Percentiles rank a stretch among this genome's conserved stretches.
phyloP scores from a whole-genome alignment of 2,329 filamentous ascomycete genomes.

The Trichoderma hamatum region DNA sequence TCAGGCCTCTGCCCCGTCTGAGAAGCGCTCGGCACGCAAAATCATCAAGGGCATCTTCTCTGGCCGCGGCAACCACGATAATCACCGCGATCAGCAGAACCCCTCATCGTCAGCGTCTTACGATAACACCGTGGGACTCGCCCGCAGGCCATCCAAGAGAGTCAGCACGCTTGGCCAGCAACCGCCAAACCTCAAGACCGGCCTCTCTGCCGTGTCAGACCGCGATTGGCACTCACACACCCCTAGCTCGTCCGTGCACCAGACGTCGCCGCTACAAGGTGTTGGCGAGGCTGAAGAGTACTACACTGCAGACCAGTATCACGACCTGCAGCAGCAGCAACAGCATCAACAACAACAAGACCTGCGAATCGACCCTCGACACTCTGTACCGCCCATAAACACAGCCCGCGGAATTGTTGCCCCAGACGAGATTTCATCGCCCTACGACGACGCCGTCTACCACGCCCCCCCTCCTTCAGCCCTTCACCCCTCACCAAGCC shows the following conservation, averaged over 20 bases:
- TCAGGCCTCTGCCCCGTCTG: slow-evolving; percentile 36
- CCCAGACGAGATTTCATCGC: slow-evolving; percentile 46
- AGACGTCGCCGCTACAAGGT: slow-evolving; percentile 49
- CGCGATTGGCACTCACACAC: slow-evolving; percentile 31
- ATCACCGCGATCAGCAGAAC: slow-evolving; percentile 34
- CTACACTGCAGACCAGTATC: slow-evolving; percentile 32
- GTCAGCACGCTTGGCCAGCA: slow-evolving; percentile 48
- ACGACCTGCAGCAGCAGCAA: slow-evolving; percentile 37
- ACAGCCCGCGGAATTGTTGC: slow-evolving; percentile 53
- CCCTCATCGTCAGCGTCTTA: slow-evolving; percentile 43
- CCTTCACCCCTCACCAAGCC: slow-evolving; percentile 33
- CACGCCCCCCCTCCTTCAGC: slow-evolving; percentile 44
- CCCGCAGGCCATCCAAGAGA: slow-evolving; percentile 61
- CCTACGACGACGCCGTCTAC: slow-evolving; percentile 52
- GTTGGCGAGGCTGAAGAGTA: slow-evolving; percentile 47
- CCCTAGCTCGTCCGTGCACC: slow-evolving; percentile 30
- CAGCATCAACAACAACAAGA: slow-evolving; percentile 44
- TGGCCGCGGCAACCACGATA: slow-evolving; percentile 30
- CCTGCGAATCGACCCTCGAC: slow-evolving; percentile 37
- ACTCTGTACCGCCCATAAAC: slow-evolving; percentile 36
- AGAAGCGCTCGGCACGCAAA: slow-evolving; percentile 57
- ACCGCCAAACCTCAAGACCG: slow-evolving; percentile 49
- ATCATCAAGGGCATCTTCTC: slow-evolving; percentile 59
- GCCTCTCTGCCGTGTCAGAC: slow-evolving; percentile 36
- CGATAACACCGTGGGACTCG: slow-evolving; percentile 54